These are phyloP conservation scores for Microsporum audouinii DNA, from an alignment of 2,329 filamentous ascomycete genomes.

Conservation along the genomic window DNA sequence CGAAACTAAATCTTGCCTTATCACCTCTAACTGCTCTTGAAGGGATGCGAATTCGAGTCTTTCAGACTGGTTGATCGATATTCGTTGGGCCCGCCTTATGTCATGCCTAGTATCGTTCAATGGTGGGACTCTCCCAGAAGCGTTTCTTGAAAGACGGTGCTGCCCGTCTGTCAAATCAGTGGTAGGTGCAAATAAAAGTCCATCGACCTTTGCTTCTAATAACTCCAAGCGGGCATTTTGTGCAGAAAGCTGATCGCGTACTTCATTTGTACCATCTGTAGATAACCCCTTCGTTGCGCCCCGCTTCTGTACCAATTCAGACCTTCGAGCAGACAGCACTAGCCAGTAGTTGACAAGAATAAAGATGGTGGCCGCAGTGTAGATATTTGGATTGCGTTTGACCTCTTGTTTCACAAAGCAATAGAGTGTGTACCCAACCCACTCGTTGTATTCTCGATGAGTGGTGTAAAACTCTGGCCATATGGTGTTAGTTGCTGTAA, in stretches of 20 bases:
- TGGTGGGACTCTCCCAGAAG: neutral
- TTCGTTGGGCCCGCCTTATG: neutral
- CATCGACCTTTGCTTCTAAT: neutral
- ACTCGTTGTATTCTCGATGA: slow-evolving; percentile 6
- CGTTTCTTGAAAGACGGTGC: neutral
- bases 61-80: neutral
- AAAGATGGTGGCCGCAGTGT: slow-evolving; percentile 2
- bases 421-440: slow-evolving; percentile 5
- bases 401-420: slow-evolving; percentile 3
- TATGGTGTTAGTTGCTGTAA: neutral
- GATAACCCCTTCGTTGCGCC: neutral
- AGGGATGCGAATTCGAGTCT: neutral
- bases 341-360: neutral
- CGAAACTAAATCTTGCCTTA: neutral
- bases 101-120: neutral
- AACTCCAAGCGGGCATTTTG: neutral
- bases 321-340: neutral
- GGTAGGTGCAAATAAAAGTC: neutral
- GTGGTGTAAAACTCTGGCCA: neutral
- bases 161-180: neutral
- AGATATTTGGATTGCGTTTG: slow-evolving; percentile 6
- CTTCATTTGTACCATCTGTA: neutral
- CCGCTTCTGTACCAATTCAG: neutral
- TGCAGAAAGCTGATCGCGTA: neutral
- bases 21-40: neutral